Conservation (phyloP, 208 protist species). For the Leishmania aethiopica region DNA sequence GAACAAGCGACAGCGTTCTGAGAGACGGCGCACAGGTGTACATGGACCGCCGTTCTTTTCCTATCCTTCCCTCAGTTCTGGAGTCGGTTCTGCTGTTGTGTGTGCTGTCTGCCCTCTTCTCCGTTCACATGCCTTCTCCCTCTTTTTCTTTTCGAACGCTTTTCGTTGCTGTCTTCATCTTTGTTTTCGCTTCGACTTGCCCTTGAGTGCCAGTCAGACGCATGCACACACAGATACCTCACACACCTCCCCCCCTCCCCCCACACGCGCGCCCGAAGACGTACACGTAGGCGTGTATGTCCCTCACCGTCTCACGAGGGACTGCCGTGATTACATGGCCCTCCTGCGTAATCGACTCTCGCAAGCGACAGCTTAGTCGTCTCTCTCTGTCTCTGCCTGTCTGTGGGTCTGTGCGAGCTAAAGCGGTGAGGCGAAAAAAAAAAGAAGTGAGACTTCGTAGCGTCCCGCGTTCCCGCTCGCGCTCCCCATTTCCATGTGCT, state of each 20-base stretch:
- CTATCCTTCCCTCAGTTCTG: background rate
- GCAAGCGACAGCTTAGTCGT: background rate
- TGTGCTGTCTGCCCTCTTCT: slow-evolving; percentile 10
- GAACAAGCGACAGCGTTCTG: background rate
- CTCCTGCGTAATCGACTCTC: background rate
- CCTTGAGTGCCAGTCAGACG: background rate
- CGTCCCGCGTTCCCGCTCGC: background rate
- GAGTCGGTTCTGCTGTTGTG: background rate
- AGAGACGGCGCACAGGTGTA: background rate
- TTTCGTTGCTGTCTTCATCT: slow-evolving; percentile 2
- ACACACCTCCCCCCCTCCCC: background rate
- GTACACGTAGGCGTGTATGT: background rate
- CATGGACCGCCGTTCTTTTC: background rate
- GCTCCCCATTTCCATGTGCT: background rate
- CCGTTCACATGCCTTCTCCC: background rate
- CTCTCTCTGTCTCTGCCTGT: no score
- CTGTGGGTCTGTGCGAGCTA: background rate
- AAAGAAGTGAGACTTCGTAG: background rate
- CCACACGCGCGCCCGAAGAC: background rate
- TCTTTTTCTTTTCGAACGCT: background rate
- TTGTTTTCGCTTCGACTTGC: slow-evolving; percentile 1
- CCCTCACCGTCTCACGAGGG: background rate
- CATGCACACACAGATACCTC: background rate
- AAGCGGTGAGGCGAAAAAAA: background rate
- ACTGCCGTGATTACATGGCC: background rate